Conservation (phyloP, 805 yeast species). For the Sugiyamaella qingdaonensis region DNA sequence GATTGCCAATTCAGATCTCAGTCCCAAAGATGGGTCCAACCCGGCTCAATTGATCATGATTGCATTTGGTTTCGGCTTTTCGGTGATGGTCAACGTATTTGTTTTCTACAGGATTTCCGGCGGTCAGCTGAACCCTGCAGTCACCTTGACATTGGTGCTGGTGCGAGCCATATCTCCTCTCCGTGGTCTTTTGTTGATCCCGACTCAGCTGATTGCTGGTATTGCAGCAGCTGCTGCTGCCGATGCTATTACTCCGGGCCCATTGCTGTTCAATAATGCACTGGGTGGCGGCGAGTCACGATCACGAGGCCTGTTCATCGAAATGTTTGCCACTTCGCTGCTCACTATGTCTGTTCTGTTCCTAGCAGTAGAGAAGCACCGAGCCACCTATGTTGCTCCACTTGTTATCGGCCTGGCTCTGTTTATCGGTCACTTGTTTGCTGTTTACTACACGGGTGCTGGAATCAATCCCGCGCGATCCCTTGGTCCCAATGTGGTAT, state of each 20-base stretch:
- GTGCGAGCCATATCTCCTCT: slow-evolving; percentile 70
- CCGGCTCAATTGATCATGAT: slow-evolving; percentile 74
- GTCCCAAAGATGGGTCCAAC: slow-evolving; percentile 41
- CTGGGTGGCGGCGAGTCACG: slow-evolving; percentile 69
- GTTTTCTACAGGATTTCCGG: slow-evolving; percentile 74
- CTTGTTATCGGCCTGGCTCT: slow-evolving; percentile 77
- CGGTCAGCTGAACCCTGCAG: slow-evolving; percentile 89
- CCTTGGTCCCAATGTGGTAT: slow-evolving; percentile 78
- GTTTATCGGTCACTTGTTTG: slow-evolving; percentile 75
- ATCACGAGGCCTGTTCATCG: slow-evolving; percentile 73
- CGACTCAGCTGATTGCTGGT: slow-evolving; percentile 76
- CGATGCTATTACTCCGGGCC: slow-evolving; percentile 79
- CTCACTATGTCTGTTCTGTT: slow-evolving; percentile 73
- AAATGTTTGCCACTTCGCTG: slow-evolving; percentile 72
- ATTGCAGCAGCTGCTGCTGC: slow-evolving; percentile 93
- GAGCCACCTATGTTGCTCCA: slow-evolving; percentile 75
- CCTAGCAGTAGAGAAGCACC: slow-evolving; percentile 78
- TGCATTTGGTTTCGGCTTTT: slow-evolving; percentile 81
- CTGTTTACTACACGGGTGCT: slow-evolving; percentile 84
- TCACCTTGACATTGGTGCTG: slow-evolving; percentile 65
- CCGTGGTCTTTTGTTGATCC: slow-evolving; percentile 60
- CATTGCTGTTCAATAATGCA: slow-evolving; percentile 62
- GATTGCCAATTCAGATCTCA: slow-evolving; percentile 62
- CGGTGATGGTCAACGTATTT: slow-evolving; percentile 70
- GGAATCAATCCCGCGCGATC: slow-evolving; percentile 91